Evolutionary conservation across 2,329 filamentous ascomycete species (phyloP), one percentile per base, ranked within the genome.

Genomic region (Acrocalymma vagum): DNA sequence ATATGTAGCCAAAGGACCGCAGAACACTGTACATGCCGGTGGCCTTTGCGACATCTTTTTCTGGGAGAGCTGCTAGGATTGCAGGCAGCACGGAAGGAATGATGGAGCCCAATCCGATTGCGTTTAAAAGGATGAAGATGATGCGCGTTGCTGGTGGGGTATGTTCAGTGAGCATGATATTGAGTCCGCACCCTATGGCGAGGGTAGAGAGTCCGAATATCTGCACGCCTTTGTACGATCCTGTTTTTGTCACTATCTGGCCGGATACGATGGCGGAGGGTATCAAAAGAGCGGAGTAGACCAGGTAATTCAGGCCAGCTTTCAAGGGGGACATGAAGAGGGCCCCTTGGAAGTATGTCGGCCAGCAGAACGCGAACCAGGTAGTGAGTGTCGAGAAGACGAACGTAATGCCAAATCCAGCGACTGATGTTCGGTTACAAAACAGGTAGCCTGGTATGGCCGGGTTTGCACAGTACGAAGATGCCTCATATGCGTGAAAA

Each of bases 291-390:
- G 17, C 6, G 10, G 13, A 11, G 16, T 32, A 38, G n/a, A 31
- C 29, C 5, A 47, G 9, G 26, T 31, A 29, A 13, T 47, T 25
- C n/a, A 42, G 21, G 7, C 43, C 43, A 3, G 43, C 17, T 17
- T 17, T 13, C 7, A 44, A 16, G 5, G 29, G 43, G 2, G 30
- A 26, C 11, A 32, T 28, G 3, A 20, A 21, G 7, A 10, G 18
- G 3, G 33, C 32, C 5, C 11, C 44, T 16, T 35, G 33, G 25
- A 43, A 48, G 30, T 44, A 48, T 9, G 78, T 48, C 0, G 76
- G 72, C 3, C 76, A 40, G 48, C 74, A 76, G 55, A 67, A 72
- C 22, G 67, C 43, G 6, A 58, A 41, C 63, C 71, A 74, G 33
- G 66, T 65, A 5, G 62, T 39, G 6, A 72, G 50, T 3, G 73